Evolutionary conservation across 2,329 filamentous ascomycete genomes (phyloP), one percentile per base, ranked within the genome.

Genomic region (Coniella vitis): DNA sequence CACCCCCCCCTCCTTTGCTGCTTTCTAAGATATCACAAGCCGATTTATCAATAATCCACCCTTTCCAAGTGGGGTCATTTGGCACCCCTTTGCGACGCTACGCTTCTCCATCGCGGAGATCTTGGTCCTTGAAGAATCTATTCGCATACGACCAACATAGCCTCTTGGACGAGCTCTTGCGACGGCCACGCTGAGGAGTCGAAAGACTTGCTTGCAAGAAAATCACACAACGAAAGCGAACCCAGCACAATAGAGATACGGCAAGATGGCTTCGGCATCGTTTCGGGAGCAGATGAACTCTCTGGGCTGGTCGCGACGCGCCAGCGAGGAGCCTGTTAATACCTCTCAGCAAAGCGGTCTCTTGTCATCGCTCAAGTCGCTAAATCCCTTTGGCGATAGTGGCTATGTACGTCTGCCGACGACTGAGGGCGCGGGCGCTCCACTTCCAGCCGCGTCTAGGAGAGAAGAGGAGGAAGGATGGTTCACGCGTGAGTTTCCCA

Each of bases 261-360:
- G 19, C 38, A 52, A 36, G 55, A 95, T 95, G 90, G 86, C 90
- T 54, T 91, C 90, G 57, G 75, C 83, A 58, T 87, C 88, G 40
- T 97, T 98, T 68, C 83, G 90, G 65, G 89, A 96, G 69, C 94
- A 88, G 19, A 90, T 97, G 76, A 94, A 88, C 74, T 93, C 89
- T 52, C 71, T 97, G 61, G 93, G 93, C 54, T 97, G 93, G 93
- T 88, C 88, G 62, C 86, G 91, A 59, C 82, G 91, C 62, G 85
- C 90, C 51, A 68, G 80, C 56, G 87, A 94, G 61, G 72, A 86
- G 47, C 83, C 89, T 56, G 83, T 86, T 60, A 86, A 80, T 67
- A 93, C 85, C 41, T 74, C 73, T 55, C 79, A 83, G 58, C 79
- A 82, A 61, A 83, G 80, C 54, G 86, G 88, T 22, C 73, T 97